A percentile compares a stretch with the other conserved stretches of the same genome.
Evolutionary conservation across 1,284 basidiomycete genomes (phyloP).

Genomic region (Ganoderma lucidum): DNA sequence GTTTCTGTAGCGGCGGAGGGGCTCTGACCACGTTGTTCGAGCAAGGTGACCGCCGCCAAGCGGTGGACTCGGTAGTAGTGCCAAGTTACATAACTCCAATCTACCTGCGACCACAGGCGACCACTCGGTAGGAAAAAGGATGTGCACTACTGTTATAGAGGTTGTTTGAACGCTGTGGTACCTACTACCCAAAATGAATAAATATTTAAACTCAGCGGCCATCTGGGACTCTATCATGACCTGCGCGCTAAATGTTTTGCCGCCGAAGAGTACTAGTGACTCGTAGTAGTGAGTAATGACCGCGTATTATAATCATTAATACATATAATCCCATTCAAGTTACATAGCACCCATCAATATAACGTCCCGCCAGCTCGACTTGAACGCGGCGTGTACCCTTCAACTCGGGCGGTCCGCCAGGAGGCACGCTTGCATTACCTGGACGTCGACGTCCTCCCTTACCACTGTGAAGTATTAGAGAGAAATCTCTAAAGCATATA

Average conservation of each 20-base stretch:
- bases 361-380: background rate
- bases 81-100: background rate
- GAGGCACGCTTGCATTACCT: background rate
- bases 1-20: too few relatives aligned
- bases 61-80: background rate
- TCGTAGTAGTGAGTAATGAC: too few relatives aligned
- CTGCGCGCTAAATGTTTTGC: background rate
- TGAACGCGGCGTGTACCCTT: too few relatives aligned
- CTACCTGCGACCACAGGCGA: background rate
- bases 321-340: background rate
- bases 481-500: background rate
- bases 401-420: too few relatives aligned
- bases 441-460: background rate
- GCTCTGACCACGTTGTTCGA: background rate
- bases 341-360: background rate
- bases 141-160: background rate
- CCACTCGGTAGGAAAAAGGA: background rate
- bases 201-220: too few relatives aligned
- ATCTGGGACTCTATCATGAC: too few relatives aligned
- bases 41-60: background rate
- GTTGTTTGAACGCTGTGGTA: background rate
- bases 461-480: background rate
- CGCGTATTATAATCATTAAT: too few relatives aligned
- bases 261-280: background rate
- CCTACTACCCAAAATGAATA: background rate